A percentile compares a stretch with the other conserved stretches of the same genome.
Evolutionary conservation across 2,329 filamentous ascomycete genomes (phyloP).

Genomic region (Fusarium caatingaense): DNA sequence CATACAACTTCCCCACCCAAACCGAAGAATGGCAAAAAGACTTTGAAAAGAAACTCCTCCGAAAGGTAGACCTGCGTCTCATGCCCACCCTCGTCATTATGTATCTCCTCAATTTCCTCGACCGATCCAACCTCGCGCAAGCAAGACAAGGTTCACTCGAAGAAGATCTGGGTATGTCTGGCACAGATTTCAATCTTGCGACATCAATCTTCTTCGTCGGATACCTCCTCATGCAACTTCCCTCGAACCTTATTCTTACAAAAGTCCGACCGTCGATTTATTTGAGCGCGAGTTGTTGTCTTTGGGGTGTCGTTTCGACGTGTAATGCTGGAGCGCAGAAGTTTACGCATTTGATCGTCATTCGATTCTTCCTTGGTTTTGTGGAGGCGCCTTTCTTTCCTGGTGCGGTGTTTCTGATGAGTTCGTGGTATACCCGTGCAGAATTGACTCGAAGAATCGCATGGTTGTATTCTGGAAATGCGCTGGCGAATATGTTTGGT

Average conservation of each 20-base stretch:
- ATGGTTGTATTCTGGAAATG: slow-evolving; percentile 67
- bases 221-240: slow-evolving; percentile 71
- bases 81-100: slow-evolving; percentile 66
- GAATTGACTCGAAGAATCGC: slow-evolving; percentile 69
- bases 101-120: slow-evolving; percentile 67
- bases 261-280: slow-evolving; percentile 65
- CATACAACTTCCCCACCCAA: slow-evolving; percentile 28
- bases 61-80: slow-evolving; percentile 64
- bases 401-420: slow-evolving; percentile 60
- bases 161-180: slow-evolving; percentile 63
- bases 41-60: slow-evolving; percentile 52
- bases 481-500: slow-evolving; percentile 63
- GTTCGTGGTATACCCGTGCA: slow-evolving; percentile 57
- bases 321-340: slow-evolving; percentile 60
- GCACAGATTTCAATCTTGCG: slow-evolving; percentile 68
- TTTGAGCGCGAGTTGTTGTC: slow-evolving; percentile 60
- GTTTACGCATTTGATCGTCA: slow-evolving; percentile 57
- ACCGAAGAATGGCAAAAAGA: slow-evolving; percentile 33
- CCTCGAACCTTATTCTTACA: slow-evolving; percentile 69
- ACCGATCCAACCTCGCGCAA: slow-evolving; percentile 65
- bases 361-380: slow-evolving; percentile 58
- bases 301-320: slow-evolving; percentile 55
- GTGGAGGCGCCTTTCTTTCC: slow-evolving; percentile 65
- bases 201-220: slow-evolving; percentile 71
- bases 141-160: slow-evolving; percentile 66